Percentiles rank a stretch among this genome's conserved stretches.
phyloP scores from a whole-genome alignment of 163 green algal species.

The Prototheca cutis region DNA sequence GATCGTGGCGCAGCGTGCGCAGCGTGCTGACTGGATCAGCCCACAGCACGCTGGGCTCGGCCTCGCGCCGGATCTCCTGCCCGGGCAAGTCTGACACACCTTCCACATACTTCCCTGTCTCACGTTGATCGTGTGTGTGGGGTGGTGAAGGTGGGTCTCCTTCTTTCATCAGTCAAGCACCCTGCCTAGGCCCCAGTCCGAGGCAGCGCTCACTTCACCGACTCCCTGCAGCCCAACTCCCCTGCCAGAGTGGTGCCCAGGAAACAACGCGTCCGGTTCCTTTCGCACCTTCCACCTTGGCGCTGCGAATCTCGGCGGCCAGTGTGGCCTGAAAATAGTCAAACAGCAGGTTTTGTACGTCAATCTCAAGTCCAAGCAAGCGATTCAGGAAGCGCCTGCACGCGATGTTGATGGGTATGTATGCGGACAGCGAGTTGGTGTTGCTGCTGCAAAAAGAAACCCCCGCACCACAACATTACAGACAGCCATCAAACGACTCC shows the following conservation, averaged over 20 bases:
- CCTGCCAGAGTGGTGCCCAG: no score
- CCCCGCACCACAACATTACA: no score
- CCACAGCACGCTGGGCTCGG: conserved; percentile 42
- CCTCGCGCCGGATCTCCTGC: conserved; percentile 32
- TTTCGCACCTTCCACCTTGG: background rate
- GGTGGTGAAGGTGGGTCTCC: no score
- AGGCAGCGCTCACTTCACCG: no score
- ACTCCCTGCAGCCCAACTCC: no score
- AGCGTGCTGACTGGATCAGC: conserved; percentile 41
- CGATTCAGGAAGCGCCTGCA: conserved; percentile 82
- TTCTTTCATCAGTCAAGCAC: no score
- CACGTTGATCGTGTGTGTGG: no score
- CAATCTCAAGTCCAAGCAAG: conserved; percentile 64
- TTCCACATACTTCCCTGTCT: conserved; percentile 36
- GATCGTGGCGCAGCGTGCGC: conserved; percentile 46
- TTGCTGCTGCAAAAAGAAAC: no score
- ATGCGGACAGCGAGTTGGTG: background rate
- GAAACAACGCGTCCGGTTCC: no score
- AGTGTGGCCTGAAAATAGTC: conserved; percentile 40
- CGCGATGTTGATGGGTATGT: conserved; percentile 16
- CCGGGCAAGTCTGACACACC: conserved; percentile 62
- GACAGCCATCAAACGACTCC: no score
- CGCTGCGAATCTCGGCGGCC: background rate
- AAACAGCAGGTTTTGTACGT: conserved; percentile 72
- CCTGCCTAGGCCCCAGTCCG: no score